Percentiles rank a stretch among this genome's conserved stretches.
Evolutionary conservation across 2,329 filamentous ascomycete genomes (phyloP).

Genomic region (Cladobotryum mycophilum): DNA sequence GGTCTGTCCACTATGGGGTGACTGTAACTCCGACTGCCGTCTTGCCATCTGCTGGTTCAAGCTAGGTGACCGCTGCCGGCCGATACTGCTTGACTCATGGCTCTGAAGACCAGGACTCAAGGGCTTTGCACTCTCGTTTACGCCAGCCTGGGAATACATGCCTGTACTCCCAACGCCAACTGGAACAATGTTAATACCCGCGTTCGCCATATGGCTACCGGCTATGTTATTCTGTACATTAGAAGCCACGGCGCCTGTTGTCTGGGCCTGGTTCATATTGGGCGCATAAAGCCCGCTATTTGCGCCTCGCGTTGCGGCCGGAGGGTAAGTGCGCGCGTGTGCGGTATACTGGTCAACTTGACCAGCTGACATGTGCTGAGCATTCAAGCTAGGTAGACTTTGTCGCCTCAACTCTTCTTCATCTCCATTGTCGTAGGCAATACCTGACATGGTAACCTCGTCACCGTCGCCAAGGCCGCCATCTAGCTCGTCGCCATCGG

Average conservation of each 20-base stretch:
- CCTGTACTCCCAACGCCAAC: slow-evolving; percentile 42
- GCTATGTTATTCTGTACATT: slow-evolving; percentile 38
- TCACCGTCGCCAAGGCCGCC: slow-evolving; percentile 44
- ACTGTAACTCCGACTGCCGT: slow-evolving; percentile 48
- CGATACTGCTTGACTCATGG: slow-evolving; percentile 44
- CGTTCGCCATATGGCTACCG: slow-evolving; percentile 40
- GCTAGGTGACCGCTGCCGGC: slow-evolving; percentile 59
- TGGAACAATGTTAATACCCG: slow-evolving; percentile 44
- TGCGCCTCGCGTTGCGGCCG: slow-evolving; percentile 49
- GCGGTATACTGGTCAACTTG: slow-evolving; percentile 44
- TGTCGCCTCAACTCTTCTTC: slow-evolving; percentile 59
- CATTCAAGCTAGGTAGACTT: slow-evolving; percentile 70
- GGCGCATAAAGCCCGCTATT: slow-evolving; percentile 57
- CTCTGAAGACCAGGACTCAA: slow-evolving; percentile 59
- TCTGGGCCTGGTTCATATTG: slow-evolving; percentile 47
- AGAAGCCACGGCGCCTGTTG: slow-evolving; percentile 46
- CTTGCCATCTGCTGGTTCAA: slow-evolving; percentile 52
- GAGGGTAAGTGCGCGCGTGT: slow-evolving; percentile 75
- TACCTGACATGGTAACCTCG: slow-evolving; percentile 51
- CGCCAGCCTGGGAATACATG: slow-evolving; percentile 64
- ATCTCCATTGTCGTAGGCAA: slow-evolving; percentile 51
- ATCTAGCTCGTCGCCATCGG: slow-evolving; percentile 67
- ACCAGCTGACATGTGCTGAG: slow-evolving; percentile 56
- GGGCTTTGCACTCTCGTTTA: slow-evolving; percentile 85
- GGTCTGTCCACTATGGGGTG: slow-evolving; percentile 42